Conservation (phyloP, 257 asterid genomes). For the Solanum infundibuliforme region DNA sequence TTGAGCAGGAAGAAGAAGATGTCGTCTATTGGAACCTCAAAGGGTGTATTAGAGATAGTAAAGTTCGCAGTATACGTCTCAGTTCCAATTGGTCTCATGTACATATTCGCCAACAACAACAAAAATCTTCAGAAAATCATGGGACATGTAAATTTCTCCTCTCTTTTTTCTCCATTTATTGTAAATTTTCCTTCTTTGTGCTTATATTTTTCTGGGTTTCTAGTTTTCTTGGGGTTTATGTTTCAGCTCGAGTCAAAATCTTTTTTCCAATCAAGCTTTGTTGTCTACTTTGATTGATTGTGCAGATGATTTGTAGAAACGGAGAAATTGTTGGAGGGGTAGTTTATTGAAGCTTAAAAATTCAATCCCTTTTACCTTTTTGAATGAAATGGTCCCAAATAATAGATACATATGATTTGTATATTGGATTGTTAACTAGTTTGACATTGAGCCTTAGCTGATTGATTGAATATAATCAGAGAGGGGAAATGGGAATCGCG, state of each 20-base stretch:
- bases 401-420: not conserved
- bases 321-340: not conserved
- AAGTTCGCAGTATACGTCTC: constrained; percentile 71
- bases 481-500: not conserved
- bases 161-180: not conserved
- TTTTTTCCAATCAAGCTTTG: not conserved
- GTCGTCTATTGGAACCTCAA: constrained; percentile 82
- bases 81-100: constrained; percentile 87
- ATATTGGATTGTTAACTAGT: not conserved
- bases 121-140: constrained; percentile 69
- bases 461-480: not conserved
- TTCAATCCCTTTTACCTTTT: not conserved
- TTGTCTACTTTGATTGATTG: not conserved
- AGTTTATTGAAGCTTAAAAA: not conserved
- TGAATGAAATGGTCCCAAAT: not conserved
- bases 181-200: not conserved
- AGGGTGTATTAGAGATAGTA: constrained; percentile 82
- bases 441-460: not conserved
- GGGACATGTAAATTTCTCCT: constrained; percentile 47
- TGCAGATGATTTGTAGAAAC: not conserved
- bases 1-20: constrained; percentile 12
- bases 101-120: constrained; percentile 68
- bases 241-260: not conserved
- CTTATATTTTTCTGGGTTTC: not conserved
- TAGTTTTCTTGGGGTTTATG: not conserved